Conservation (phyloP, 208 protist genomes). For the Wallacemonas rigidus region DNA sequence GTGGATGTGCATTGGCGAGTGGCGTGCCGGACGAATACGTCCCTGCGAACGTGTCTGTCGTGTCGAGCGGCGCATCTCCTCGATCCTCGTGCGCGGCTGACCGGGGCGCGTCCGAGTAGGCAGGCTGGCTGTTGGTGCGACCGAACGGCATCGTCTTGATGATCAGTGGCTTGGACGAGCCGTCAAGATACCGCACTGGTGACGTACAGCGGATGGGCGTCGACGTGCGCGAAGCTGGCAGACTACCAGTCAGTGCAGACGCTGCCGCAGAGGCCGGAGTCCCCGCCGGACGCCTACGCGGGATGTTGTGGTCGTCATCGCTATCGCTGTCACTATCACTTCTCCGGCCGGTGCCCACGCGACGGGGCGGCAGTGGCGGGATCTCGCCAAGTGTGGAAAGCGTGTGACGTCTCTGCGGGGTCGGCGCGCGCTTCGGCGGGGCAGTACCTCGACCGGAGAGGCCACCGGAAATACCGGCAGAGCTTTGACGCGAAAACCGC, state of each 20-base stretch:
- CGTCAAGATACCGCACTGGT: conserved; percentile 4
- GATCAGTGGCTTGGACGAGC: conserved; percentile 12
- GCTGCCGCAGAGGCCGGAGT: too few relatives aligned
- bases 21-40: conserved; percentile 12
- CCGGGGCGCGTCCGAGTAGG: conserved; percentile 13
- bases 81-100: background rate
- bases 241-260: background rate
- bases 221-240: conserved; percentile 1
- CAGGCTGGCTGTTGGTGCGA: conserved; percentile 27
- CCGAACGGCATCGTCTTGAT: conserved; percentile 25
- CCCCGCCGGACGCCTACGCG: background rate
- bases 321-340: conserved; percentile 8
- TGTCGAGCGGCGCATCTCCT: background rate
- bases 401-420: conserved; percentile 7
- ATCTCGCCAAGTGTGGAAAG: conserved; percentile 12
- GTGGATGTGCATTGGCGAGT: background rate
- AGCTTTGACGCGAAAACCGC: conserved; percentile 9
- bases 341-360: background rate
- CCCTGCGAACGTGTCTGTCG: background rate
- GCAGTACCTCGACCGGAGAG: conserved; percentile 1
- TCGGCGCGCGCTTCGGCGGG: conserved; percentile 14
- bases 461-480: background rate
- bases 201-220: conserved; percentile 3
- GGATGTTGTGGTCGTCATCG: background rate
- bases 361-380: conserved; percentile 6